Percentiles rank a stretch among this genome's conserved stretches.
These are phyloP conservation scores for Pyrenochaeta sp. DNA, from an alignment of 2,329 filamentous ascomycete species.

Conservation along the genomic window DNA sequence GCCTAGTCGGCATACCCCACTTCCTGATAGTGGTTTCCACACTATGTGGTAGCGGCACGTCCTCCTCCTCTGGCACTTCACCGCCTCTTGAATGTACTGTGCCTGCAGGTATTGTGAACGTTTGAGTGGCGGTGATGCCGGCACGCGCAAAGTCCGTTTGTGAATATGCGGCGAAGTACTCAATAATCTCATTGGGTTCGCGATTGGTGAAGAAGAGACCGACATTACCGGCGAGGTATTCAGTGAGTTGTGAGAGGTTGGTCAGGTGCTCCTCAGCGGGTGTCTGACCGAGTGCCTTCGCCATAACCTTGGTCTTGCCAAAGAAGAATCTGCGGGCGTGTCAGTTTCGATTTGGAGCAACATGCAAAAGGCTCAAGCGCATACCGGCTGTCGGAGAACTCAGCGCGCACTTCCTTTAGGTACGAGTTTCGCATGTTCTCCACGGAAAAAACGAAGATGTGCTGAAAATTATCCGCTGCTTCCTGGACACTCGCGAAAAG, in stretches of 20 bases:
- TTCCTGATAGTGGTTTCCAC: slow-evolving; percentile 90
- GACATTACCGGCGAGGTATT: slow-evolving; percentile 80
- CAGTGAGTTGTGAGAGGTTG: slow-evolving; percentile 74
- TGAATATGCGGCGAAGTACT: slow-evolving; percentile 76
- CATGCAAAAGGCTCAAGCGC: slow-evolving; percentile 24
- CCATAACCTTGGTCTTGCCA: slow-evolving; percentile 99
- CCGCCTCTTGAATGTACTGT: slow-evolving; percentile 80
- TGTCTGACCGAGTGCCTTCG: slow-evolving; percentile 84
- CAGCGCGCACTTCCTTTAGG: slow-evolving; percentile 86
- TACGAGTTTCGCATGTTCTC: slow-evolving; percentile 99
- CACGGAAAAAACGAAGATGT: slow-evolving; percentile 92
- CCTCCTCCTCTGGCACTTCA: slow-evolving; percentile 79
- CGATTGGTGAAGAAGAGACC: slow-evolving; percentile 92
- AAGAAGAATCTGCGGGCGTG: slow-evolving; percentile 79
- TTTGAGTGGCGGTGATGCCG: slow-evolving; percentile 76
- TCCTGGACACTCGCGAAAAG: slow-evolving; percentile 90
- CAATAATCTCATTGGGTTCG: slow-evolving; percentile 69
- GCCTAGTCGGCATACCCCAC: slow-evolving; percentile 86
- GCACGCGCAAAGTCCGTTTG: slow-evolving; percentile 92
- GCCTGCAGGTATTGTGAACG: slow-evolving; percentile 84
- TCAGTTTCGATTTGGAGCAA: slow-evolving; percentile 13
- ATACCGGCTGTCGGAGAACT: slow-evolving; percentile 85
- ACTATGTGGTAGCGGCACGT: slow-evolving; percentile 86
- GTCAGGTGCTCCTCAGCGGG: slow-evolving; percentile 82
- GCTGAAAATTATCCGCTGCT: slow-evolving; percentile 82